These are phyloP conservation scores for Fistulifera solaris DNA, from an alignment of 108 stramenopile species.

Conservation along the genomic window DNA sequence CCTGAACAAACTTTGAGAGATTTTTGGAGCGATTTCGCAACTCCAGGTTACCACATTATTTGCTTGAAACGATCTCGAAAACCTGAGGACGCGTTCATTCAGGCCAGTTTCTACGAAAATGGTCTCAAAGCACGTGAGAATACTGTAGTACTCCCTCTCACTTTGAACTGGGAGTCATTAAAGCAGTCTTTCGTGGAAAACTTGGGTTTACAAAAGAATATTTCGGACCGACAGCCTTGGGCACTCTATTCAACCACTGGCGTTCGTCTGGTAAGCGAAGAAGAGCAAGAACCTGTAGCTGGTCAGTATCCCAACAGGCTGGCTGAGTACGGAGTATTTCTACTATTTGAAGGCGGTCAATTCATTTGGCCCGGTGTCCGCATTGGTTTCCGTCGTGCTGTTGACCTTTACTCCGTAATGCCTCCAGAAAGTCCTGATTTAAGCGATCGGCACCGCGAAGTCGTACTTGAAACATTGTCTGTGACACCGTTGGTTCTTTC, in stretches of 20 bases:
- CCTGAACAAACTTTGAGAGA: conserved; percentile 27
- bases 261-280: conserved; percentile 23
- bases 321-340: conserved; percentile 25
- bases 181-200: conserved; percentile 10
- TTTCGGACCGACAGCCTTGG: conserved; percentile 41
- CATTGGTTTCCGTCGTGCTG: conserved; percentile 41
- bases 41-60: conserved; percentile 37
- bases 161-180: conserved; percentile 13
- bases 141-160: neutral
- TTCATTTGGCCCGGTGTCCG: conserved; percentile 68
- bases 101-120: neutral
- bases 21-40: conserved; percentile 35
- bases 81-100: neutral
- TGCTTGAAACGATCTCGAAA: conserved; percentile 21
- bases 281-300: conserved; percentile 6
- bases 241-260: conserved; percentile 45
- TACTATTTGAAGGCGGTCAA: conserved; percentile 48
- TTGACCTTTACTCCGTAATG: conserved; percentile 17
- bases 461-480: conserved; percentile 41
- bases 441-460: conserved; percentile 7
- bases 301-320: conserved; percentile 4
- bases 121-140: neutral
- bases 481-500: conserved; percentile 53
- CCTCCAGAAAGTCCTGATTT: conserved; percentile 1
- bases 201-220: conserved; percentile 20